These are phyloP conservation scores for Exophiala spinifera DNA, from an alignment of 2,329 filamentous ascomycete species.

Conservation along the genomic window DNA sequence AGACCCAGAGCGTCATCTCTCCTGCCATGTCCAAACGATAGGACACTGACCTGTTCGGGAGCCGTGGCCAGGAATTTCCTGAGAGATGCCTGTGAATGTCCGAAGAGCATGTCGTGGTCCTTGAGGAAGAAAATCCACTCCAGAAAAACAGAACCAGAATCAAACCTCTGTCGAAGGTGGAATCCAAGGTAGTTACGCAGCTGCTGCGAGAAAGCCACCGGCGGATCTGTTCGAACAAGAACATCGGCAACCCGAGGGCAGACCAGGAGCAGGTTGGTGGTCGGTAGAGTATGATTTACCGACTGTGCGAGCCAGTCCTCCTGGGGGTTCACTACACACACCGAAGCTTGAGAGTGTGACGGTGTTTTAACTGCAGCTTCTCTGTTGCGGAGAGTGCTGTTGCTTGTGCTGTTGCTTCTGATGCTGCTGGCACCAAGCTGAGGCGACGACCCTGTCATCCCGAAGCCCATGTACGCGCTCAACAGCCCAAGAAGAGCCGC, in stretches of 20 bases:
- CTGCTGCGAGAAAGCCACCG: not conserved
- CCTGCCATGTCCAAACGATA: not conserved
- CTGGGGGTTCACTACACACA: not conserved
- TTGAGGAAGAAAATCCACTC: constrained; percentile 7
- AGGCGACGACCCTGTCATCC: too few relatives aligned
- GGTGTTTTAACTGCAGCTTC: too few relatives aligned
- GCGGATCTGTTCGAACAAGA: not conserved
- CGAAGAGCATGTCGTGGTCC: not conserved
- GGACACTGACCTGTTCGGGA: not conserved
- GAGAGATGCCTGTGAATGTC: not conserved
- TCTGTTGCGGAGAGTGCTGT: too few relatives aligned
- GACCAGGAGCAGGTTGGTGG: not conserved
- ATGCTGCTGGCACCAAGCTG: too few relatives aligned
- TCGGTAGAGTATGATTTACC: not conserved
- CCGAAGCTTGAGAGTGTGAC: not conserved
- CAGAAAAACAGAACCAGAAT: not conserved
- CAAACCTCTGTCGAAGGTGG: not conserved
- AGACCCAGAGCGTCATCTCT: not conserved
- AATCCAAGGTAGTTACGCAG: not conserved
- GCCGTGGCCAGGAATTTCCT: not conserved
- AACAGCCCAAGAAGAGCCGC: too few relatives aligned
- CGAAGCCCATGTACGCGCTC: too few relatives aligned
- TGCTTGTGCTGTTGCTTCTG: too few relatives aligned
- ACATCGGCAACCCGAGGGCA: not conserved
- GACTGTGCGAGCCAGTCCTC: not conserved